A percentile compares a stretch with the other conserved stretches of the same genome.
These are phyloP conservation scores for Allium fistulosum DNA, from an alignment of 106 monocot species.

Conservation along the genomic window DNA sequence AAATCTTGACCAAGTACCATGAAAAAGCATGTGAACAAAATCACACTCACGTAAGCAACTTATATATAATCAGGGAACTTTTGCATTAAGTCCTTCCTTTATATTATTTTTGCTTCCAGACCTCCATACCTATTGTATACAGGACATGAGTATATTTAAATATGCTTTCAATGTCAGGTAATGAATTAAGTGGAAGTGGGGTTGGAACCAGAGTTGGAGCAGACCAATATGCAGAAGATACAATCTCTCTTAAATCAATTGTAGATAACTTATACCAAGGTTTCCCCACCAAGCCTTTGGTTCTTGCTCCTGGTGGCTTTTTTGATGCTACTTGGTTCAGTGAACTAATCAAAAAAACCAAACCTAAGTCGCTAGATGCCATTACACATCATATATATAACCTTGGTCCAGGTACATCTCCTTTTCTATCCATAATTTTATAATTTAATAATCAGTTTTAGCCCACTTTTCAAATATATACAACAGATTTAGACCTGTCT, in stretches of 20 bases:
- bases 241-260: slow-evolving; percentile 41
- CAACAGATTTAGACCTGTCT: too few relatives aligned
- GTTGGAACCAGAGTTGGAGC: slow-evolving; percentile 57
- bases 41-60: too few relatives aligned
- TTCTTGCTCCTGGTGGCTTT: slow-evolving; percentile 83
- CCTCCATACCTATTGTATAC: too few relatives aligned
- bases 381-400: slow-evolving; percentile 97
- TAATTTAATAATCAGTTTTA: too few relatives aligned
- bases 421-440: neutral
- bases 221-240: slow-evolving; percentile 63
- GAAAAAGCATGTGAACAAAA: too few relatives aligned
- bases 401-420: slow-evolving; percentile 69
- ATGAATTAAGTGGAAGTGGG: slow-evolving; percentile 86
- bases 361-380: slow-evolving; percentile 61
- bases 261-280: slow-evolving; percentile 47
- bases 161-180: slow-evolving; percentile 33
- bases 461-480: too few relatives aligned
- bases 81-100: too few relatives aligned
- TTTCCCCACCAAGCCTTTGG: slow-evolving; percentile 23
- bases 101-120: too few relatives aligned
- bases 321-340: slow-evolving; percentile 69
- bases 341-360: slow-evolving; percentile 46
- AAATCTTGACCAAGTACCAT: too few relatives aligned
- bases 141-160: too few relatives aligned
- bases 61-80: too few relatives aligned